Percentiles rank a stretch among this genome's conserved stretches.
Evolutionary conservation across 2,329 filamentous ascomycete species (phyloP).

Genomic region (Lasiodiplodia sp.): DNA sequence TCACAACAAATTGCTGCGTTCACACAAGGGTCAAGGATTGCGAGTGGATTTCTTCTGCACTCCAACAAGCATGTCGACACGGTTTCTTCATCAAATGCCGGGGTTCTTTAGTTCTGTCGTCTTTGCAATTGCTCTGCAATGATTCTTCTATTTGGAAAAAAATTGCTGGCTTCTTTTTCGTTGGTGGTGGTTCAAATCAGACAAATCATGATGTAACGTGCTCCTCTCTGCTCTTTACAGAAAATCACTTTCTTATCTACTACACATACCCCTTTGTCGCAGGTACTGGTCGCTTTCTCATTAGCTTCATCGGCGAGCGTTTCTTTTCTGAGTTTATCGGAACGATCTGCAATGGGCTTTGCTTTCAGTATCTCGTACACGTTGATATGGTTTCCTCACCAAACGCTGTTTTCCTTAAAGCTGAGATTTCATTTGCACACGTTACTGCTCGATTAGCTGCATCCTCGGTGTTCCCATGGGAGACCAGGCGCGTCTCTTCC

Average conservation of each 20-base stretch:
- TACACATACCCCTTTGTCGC: conserved; percentile 29
- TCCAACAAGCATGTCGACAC: conserved; percentile 30
- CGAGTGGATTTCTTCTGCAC: conserved; percentile 28
- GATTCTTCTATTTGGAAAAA: conserved; percentile 29
- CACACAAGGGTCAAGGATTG: conserved; percentile 29
- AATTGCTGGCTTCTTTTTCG: conserved; percentile 29
- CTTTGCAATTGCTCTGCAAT: conserved; percentile 28
- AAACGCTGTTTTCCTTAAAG: conserved; percentile 16
- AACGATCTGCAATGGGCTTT: conserved; percentile 21
- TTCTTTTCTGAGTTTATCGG: conserved; percentile 28
- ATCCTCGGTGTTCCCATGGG: conserved; percentile 8
- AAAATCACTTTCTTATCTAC: conserved; percentile 29
- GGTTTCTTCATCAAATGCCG: conserved; percentile 29
- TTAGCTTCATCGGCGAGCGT: conserved; percentile 28
- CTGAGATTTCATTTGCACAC: conserved; percentile 18
- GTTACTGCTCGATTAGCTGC: conserved; percentile 19
- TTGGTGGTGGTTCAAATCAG: conserved; percentile 29
- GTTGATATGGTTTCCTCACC: conserved; percentile 21
- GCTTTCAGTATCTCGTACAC: conserved; percentile 28
- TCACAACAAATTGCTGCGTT: conserved; percentile 31
- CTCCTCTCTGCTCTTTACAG: conserved; percentile 29
- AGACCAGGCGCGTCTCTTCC: conserved; percentile 13
- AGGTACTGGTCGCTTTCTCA: conserved; percentile 28
- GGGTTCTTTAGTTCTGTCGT: conserved; percentile 30
- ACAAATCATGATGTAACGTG: conserved; percentile 31